Evolutionary conservation across 1,284 basidiomycete genomes (phyloP).

Genomic region (Omphalotus olearius): DNA sequence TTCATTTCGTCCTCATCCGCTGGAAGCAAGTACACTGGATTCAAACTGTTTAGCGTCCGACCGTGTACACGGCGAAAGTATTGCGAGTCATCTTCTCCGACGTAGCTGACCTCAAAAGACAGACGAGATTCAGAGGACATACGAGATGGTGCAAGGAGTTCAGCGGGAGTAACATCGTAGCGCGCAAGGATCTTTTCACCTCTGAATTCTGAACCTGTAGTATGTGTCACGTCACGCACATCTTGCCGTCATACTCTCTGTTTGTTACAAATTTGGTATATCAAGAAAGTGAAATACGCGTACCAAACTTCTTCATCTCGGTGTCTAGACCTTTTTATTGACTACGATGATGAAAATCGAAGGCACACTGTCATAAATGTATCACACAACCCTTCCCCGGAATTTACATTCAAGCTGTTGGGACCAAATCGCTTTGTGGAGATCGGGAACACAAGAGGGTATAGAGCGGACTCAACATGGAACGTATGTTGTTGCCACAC

Average conservation of each 20-base stretch:
- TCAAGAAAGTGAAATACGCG: not conserved
- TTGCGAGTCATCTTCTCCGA: conserved; percentile 40
- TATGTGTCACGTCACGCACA: conserved; percentile 5
- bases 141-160: conserved; percentile 10
- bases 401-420: too few species aligned
- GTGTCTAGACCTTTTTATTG: not conserved
- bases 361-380: not conserved
- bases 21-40: conserved; percentile 52
- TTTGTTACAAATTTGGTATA: not conserved
- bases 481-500: not conserved
- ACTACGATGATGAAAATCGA: not conserved
- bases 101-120: conserved; percentile 24
- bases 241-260: conserved; percentile 8
- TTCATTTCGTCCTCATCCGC: conserved; percentile 58
- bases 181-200: not conserved
- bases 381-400: not conserved
- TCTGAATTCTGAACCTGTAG: not conserved
- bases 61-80: conserved; percentile 47
- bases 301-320: not conserved
- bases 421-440: too few species aligned
- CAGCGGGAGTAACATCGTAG: conserved; percentile 9
- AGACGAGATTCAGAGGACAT: conserved; percentile 5
- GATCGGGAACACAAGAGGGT: not conserved
- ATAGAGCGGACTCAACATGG: not conserved
- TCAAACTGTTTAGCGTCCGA: conserved; percentile 47